These are phyloP conservation scores for Fagopyrum homotropicum DNA, from an alignment of 148 eudicot genomes.

Conservation along the genomic window DNA sequence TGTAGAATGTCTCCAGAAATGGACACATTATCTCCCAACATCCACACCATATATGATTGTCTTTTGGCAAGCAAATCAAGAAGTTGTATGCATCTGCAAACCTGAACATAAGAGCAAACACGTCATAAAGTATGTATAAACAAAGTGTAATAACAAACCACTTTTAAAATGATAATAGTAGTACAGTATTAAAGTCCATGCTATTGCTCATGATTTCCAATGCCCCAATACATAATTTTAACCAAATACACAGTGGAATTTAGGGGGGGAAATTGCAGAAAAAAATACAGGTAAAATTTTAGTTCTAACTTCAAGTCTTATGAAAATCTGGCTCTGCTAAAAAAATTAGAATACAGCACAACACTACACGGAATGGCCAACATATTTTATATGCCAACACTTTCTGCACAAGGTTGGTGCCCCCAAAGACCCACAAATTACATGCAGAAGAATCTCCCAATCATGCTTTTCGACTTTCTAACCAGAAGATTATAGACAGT, in stretches of 20 bases:
- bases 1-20: constrained; percentile 84
- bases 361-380: not conserved
- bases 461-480: not conserved
- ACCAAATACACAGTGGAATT: not conserved
- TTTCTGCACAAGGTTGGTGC: not conserved
- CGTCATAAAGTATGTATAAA: constrained; percentile 12
- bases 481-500: not conserved
- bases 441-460: not conserved
- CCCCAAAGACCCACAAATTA: not conserved
- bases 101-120: constrained; percentile 34
- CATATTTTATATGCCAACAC: not conserved
- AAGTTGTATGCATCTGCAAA: constrained; percentile 84
- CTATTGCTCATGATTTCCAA: not conserved
- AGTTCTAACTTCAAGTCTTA: not conserved
- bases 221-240: not conserved
- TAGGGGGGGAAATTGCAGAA: not conserved
- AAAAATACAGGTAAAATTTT: not conserved
- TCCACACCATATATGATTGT: constrained; percentile 80
- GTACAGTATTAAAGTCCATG: not conserved
- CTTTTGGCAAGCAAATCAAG: constrained; percentile 48
- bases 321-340: not conserved
- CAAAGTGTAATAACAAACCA: not conserved
- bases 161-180: not conserved
- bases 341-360: not conserved
- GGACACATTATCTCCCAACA: constrained; percentile 84